Conservation (phyloP, 257 asterid species). For the Przewalskia tangutica region DNA sequence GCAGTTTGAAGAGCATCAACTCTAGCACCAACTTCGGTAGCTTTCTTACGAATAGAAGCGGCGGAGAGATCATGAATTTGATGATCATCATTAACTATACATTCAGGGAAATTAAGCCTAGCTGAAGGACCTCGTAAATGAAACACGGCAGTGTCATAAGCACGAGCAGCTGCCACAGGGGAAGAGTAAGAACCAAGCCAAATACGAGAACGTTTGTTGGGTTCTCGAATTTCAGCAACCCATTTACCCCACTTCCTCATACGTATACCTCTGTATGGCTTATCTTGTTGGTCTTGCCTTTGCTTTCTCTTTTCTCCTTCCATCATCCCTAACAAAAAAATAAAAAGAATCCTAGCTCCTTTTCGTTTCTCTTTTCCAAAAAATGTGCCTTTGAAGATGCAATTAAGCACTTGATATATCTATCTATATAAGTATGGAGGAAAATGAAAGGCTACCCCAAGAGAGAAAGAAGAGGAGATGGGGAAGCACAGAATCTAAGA, state of each 20-base stretch:
- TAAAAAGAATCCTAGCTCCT: not conserved
- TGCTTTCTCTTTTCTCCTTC: conserved; percentile 48
- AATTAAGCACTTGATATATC: too few species aligned
- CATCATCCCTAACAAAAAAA: conserved; percentile 9
- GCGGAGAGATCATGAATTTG: conserved; percentile 44
- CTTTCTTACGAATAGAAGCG: conserved; percentile 64
- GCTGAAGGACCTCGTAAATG: conserved; percentile 76
- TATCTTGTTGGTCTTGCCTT: conserved; percentile 30
- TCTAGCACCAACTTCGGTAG: conserved; percentile 82
- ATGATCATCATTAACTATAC: conserved; percentile 24
- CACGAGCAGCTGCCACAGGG: conserved; percentile 88
- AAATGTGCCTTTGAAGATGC: too few species aligned
- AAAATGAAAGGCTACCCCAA: too few species aligned
- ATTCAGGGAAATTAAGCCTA: conserved; percentile 76
- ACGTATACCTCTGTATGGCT: conserved; percentile 73
- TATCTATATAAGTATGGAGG: too few species aligned
- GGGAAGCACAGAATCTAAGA: conserved; percentile 6
- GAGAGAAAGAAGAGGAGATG: not conserved
- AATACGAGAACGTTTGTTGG: conserved; percentile 69
- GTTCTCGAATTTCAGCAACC: conserved; percentile 92
- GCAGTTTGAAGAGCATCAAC: conserved; percentile 64
- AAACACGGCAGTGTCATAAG: conserved; percentile 81
- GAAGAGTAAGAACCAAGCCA: conserved; percentile 89
- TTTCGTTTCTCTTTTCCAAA: too few species aligned
- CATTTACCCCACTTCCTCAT: conserved; percentile 98